phyloP scores from a whole-genome alignment of 148 eudicot genomes.

The Polygonum maritimum region DNA sequence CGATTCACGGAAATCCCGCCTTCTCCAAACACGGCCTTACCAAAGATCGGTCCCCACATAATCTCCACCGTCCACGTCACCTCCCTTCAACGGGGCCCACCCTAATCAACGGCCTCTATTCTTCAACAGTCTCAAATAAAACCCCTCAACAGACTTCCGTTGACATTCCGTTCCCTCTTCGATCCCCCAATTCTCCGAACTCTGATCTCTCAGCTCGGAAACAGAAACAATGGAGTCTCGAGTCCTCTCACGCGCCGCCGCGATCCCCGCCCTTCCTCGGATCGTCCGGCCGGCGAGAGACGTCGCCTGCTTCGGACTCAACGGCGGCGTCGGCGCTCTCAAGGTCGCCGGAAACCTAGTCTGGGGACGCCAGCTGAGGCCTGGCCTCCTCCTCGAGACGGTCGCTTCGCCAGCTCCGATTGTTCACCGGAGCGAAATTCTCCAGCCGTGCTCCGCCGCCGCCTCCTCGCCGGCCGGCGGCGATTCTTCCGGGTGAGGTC shows the following conservation, averaged over 20 bases:
- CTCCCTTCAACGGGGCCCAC: neutral
- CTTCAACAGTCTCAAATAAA: neutral
- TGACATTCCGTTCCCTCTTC: too few species aligned
- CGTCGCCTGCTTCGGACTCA: neutral
- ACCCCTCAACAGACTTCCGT: neutral
- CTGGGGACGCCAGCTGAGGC: slow-evolving; percentile 85
- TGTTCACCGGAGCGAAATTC: slow-evolving; percentile 21
- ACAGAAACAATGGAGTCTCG: slow-evolving; percentile 55
- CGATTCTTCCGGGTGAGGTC: slow-evolving; percentile 87
- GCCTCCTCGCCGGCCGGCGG: slow-evolving; percentile 42
- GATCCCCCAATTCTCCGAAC: neutral
- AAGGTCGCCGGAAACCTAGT: slow-evolving; percentile 67
- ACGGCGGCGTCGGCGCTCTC: slow-evolving; percentile 1
- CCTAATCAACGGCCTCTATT: neutral
- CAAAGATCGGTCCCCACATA: neutral
- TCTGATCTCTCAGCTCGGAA: neutral
- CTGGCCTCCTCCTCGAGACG: slow-evolving; percentile 48
- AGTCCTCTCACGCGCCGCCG: slow-evolving; percentile 52
- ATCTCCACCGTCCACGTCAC: neutral
- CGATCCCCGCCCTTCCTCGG: slow-evolving; percentile 43
- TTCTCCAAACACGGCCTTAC: slow-evolving; percentile 13
- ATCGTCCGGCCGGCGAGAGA: slow-evolving; percentile 19
- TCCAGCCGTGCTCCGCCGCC: slow-evolving; percentile 60
- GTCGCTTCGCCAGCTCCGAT: neutral
- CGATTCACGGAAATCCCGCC: neutral